Percentiles rank a stretch among this genome's conserved stretches.
Evolutionary conservation across 371 early-diverging fungal species (phyloP).

Genomic region (Batkoa obscura): DNA sequence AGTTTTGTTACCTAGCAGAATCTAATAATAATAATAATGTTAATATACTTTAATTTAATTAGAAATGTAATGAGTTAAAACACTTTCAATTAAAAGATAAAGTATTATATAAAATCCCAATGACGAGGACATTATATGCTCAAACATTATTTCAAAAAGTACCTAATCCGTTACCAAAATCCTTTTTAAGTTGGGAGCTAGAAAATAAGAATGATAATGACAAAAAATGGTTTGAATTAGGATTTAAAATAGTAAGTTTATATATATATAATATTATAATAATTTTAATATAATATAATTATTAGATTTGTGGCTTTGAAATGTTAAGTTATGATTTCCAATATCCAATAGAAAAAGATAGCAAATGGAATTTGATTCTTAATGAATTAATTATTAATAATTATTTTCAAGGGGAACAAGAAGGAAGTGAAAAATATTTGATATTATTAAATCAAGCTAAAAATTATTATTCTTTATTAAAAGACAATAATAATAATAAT

Average conservation of each 20-base stretch:
- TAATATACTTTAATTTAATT: neutral
- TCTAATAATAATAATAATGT: neutral
- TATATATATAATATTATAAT: neutral
- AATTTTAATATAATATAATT: neutral
- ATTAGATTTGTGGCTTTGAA: neutral
- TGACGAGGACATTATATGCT: neutral
- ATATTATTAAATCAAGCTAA: neutral
- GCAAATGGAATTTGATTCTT: neutral
- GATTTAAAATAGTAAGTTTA: neutral
- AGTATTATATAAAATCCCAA: neutral
- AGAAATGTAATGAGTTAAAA: constrained; percentile 12
- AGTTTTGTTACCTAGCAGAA: neutral
- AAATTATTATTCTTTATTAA: neutral
- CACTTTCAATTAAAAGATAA: neutral
- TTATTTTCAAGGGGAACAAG: neutral
- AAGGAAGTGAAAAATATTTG: neutral
- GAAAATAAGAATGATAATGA: neutral
- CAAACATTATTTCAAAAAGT: neutral
- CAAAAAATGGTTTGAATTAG: neutral
- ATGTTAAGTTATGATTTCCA: neutral
- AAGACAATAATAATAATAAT: neutral
- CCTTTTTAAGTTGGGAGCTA: neutral
- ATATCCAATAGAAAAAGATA: neutral
- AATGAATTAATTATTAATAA: neutral
- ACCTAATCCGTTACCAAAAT: neutral